A percentile compares a stretch with the other conserved stretches of the same genome.
These are phyloP conservation scores for Pseudovirgaria hyperparasitica DNA, from an alignment of 2,329 filamentous ascomycete species.

Conservation along the genomic window DNA sequence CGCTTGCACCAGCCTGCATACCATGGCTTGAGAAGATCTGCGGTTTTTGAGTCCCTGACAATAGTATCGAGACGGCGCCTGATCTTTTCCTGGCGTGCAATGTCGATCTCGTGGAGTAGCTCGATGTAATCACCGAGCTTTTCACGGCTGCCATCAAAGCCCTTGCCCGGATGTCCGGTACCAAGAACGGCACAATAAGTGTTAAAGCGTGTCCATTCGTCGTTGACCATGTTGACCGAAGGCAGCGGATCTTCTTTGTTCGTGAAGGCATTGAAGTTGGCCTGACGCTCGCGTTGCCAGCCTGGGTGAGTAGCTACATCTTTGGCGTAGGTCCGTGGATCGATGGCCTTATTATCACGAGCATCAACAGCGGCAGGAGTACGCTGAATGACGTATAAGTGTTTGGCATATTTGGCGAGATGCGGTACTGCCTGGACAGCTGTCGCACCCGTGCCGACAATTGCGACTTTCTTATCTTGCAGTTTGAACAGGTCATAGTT, in stretches of 20 bases:
- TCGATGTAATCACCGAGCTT: conserved; percentile 22
- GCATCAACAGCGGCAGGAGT: conserved; percentile 34
- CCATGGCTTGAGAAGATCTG: conserved; percentile 43
- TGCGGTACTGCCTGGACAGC: conserved; percentile 23
- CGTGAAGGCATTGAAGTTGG: conserved; percentile 32
- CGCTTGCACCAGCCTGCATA: conserved; percentile 53
- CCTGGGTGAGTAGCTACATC: conserved; percentile 23
- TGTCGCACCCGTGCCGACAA: conserved; percentile 22
- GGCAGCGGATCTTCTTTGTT: conserved; percentile 17
- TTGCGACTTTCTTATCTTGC: conserved; percentile 19
- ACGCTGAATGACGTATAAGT: conserved; percentile 45
- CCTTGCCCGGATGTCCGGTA: conserved; percentile 6
- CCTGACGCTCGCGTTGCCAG: conserved; percentile 37
- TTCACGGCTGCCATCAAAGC: conserved; percentile 29
- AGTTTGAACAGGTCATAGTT: conserved; percentile 18
- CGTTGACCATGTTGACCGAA: conserved; percentile 32
- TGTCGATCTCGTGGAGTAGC: conserved; percentile 28
- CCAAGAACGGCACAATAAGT: conserved; percentile 7
- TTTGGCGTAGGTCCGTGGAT: conserved; percentile 28
- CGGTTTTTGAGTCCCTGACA: conserved; percentile 41
- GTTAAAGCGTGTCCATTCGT: conserved; percentile 38
- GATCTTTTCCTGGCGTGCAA: conserved; percentile 29
- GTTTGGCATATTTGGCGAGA: conserved; percentile 33
- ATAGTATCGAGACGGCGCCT: conserved; percentile 35
- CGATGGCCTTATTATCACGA: conserved; percentile 27